Conservation (phyloP, 2,329 filamentous ascomycete species). For the Scopulariopsis brevicaulis region DNA sequence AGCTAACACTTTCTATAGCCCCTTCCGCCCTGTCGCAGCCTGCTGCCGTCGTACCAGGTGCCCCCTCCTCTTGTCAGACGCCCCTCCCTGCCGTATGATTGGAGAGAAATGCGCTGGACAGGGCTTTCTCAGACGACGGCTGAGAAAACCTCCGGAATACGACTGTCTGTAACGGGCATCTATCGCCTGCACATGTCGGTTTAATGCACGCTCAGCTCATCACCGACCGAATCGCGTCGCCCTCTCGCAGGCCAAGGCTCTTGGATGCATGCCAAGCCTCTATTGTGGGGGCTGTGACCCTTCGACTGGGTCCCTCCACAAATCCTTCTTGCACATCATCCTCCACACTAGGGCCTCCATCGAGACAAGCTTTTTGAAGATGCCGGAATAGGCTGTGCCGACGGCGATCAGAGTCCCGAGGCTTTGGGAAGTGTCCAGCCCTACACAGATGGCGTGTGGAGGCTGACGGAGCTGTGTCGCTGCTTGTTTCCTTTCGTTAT, state of each 20-base stretch:
- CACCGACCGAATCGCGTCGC: background rate
- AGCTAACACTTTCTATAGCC: background rate
- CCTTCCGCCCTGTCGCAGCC: background rate
- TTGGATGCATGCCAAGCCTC: background rate
- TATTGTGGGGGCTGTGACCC: background rate
- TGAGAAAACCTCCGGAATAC: no score
- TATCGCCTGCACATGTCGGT: background rate
- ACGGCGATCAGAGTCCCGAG: background rate
- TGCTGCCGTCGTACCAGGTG: no score
- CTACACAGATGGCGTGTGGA: background rate
- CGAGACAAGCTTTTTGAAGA: background rate
- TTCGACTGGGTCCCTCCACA: background rate
- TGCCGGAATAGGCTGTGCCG: background rate
- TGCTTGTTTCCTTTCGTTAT: background rate
- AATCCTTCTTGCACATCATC: background rate
- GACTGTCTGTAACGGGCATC: background rate
- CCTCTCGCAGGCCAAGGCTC: background rate
- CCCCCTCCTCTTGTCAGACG: no score
- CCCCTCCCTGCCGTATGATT: no score
- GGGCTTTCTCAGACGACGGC: no score
- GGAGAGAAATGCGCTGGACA: no score
- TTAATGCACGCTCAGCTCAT: background rate
- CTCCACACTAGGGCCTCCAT: no score
- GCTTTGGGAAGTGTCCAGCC: background rate
- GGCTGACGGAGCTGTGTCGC: background rate